phyloP scores from a whole-genome alignment of 192 early-diverging fungal genomes.

The Chytriomyces hyalinus region DNA sequence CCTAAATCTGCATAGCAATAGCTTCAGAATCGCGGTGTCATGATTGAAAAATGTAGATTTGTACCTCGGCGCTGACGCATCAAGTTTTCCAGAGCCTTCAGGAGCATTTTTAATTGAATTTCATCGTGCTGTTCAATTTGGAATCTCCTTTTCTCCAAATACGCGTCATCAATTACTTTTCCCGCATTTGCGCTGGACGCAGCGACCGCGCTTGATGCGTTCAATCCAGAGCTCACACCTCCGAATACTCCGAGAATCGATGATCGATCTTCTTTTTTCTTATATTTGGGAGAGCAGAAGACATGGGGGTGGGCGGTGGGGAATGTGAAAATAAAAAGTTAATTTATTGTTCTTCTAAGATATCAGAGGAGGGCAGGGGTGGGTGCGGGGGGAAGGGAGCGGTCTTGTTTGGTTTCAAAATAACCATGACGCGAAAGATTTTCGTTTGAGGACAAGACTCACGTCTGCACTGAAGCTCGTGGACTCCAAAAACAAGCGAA shows the following conservation, averaged over 20 bases:
- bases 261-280: conserved; percentile 22
- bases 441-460: not conserved
- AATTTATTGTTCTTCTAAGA: too few species aligned
- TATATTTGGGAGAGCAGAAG: conserved; percentile 21
- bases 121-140: conserved; percentile 77
- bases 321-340: not conserved
- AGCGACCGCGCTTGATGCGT: not conserved
- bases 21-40: not conserved
- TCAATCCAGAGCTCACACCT: not conserved
- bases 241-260: not conserved
- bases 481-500: conserved; percentile 87
- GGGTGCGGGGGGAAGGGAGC: not conserved
- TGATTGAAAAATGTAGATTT: not conserved
- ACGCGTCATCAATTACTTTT: conserved; percentile 60
- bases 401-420: not conserved
- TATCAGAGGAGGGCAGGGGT: not conserved
- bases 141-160: conserved; percentile 74
- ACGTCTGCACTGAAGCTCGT: conserved; percentile 78
- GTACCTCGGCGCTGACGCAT: conserved; percentile 47
- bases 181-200: not conserved
- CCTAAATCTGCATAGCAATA: conserved; percentile 22
- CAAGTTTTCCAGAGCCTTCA: conserved; percentile 79
- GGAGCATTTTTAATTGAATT: conserved; percentile 74
- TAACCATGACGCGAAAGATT: not conserved
- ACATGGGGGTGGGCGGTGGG: too few species aligned